Conservation (phyloP, 805 yeast genomes). For the Candida andamanensis region DNA sequence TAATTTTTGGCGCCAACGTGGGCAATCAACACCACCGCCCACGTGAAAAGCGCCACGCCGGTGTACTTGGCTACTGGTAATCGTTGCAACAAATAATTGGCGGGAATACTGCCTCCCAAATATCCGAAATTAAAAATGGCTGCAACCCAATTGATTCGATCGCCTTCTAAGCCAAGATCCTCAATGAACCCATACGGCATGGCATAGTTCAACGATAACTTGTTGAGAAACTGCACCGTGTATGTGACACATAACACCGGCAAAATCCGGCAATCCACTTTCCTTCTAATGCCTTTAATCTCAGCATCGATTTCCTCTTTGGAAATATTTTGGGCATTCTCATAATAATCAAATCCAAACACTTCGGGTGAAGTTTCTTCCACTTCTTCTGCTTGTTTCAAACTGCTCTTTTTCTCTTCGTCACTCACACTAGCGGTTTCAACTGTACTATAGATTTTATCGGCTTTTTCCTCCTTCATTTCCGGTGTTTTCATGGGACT, state of each 20-base stretch:
- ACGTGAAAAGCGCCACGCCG: constrained; percentile 13
- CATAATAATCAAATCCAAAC: constrained; percentile 21
- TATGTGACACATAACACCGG: constrained; percentile 23
- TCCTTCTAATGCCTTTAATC: constrained; percentile 21
- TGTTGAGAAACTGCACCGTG: constrained; percentile 20
- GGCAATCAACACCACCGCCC: constrained; percentile 19
- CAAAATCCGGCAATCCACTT: constrained; percentile 29
- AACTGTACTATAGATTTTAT: no score
- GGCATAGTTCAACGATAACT: constrained; percentile 20
- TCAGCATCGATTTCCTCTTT: constrained; percentile 21
- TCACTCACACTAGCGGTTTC: neutral
- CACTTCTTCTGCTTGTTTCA: constrained; percentile 3
- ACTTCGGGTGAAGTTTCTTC: constrained; percentile 8
- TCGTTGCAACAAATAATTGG: constrained; percentile 16
- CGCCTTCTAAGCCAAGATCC: constrained; percentile 19
- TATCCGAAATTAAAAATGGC: constrained; percentile 23
- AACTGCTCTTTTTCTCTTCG: constrained; percentile 1
- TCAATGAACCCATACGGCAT: constrained; percentile 17
- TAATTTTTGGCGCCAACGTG: constrained; percentile 30
- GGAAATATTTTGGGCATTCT: constrained; percentile 22
- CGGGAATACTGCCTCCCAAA: constrained; percentile 19
- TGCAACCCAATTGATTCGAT: constrained; percentile 23
- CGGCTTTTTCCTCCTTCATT: no score
- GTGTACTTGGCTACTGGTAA: constrained; percentile 17
- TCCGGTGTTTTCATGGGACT: no score